Evolutionary conservation across 2,329 filamentous ascomycete genomes (phyloP).

Genomic region (Penicillium thymicola): DNA sequence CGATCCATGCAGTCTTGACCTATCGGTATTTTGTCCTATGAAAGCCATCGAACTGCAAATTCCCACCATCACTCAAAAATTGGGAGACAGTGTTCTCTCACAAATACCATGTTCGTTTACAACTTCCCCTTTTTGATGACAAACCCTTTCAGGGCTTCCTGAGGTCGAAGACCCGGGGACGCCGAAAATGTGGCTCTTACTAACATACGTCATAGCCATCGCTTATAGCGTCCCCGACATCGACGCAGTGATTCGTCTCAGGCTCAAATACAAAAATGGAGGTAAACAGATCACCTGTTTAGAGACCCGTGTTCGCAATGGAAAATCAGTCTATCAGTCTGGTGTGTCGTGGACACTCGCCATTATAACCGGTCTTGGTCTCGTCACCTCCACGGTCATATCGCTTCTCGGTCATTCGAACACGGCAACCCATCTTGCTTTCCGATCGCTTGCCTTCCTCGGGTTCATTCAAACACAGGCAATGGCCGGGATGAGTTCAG

Average conservation of each 20-base stretch:
- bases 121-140: neutral
- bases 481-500: slow-evolving; percentile 77
- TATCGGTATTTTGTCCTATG: slow-evolving; percentile 85
- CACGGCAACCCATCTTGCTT: slow-evolving; percentile 87
- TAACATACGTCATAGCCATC: slow-evolving; percentile 52
- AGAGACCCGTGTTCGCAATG: slow-evolving; percentile 43
- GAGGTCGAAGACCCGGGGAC: neutral
- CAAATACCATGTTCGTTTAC: slow-evolving; percentile 61
- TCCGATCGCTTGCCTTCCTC: slow-evolving; percentile 87
- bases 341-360: slow-evolving; percentile 88
- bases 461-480: slow-evolving; percentile 93
- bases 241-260: slow-evolving; percentile 19
- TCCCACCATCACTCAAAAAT: slow-evolving; percentile 60
- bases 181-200: neutral
- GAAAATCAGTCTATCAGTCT: slow-evolving; percentile 65
- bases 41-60: slow-evolving; percentile 75
- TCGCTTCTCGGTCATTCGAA: slow-evolving; percentile 90
- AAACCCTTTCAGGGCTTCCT: neutral
- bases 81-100: slow-evolving; percentile 56
- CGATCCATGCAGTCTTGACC: slow-evolving; percentile 68
- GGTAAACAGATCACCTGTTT: slow-evolving; percentile 14
- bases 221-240: slow-evolving; percentile 75
- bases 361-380: slow-evolving; percentile 76
- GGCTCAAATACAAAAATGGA: slow-evolving; percentile 10
- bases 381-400: slow-evolving; percentile 79